Evolutionary conservation across 2,329 filamentous ascomycete genomes (phyloP).

Genomic region (Monosporascus sp.): DNA sequence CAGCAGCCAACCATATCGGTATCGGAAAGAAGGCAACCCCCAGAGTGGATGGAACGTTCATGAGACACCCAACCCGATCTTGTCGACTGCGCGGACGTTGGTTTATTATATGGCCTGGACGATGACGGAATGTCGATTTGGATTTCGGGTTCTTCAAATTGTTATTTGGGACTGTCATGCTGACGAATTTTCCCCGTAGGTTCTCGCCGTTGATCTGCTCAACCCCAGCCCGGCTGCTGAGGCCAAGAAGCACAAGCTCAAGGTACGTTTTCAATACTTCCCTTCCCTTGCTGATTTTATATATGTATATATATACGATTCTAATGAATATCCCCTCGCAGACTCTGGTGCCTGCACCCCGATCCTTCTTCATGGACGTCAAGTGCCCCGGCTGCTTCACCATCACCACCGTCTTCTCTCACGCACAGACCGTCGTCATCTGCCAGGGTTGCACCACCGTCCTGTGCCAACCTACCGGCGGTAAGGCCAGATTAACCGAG

Average conservation of each 20-base stretch:
- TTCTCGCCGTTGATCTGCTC: conserved; percentile 99
- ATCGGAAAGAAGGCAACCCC: neutral
- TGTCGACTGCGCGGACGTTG: neutral
- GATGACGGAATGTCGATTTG: neutral
- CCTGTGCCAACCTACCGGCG: conserved; percentile 98
- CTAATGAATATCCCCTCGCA: conserved; percentile 32
- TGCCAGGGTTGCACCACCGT: conserved; percentile 99
- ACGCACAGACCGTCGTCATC: conserved; percentile 99
- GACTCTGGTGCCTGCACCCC: conserved; percentile 91
- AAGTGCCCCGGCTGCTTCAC: conserved; percentile 99
- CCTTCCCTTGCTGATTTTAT: neutral
- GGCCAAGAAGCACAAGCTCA: conserved; percentile 99
- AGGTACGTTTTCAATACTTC: conserved; percentile 59
- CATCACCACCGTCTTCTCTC: conserved; percentile 99
- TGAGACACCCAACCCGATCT: neutral
- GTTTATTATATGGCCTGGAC: neutral
- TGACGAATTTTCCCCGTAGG: conserved; percentile 56
- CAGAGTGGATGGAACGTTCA: neutral
- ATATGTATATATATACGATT: conserved; percentile 1
- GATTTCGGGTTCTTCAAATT: conserved; percentile 1
- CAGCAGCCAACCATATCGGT: neutral
- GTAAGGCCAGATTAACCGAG: conserved; percentile 98
- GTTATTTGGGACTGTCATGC: conserved; percentile 29
- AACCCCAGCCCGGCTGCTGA: conserved; percentile 97
- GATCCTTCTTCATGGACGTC: conserved; percentile 99